These are phyloP conservation scores for Suillus decipiens DNA, from an alignment of 768 basidiomycete species.

Conservation along the genomic window DNA sequence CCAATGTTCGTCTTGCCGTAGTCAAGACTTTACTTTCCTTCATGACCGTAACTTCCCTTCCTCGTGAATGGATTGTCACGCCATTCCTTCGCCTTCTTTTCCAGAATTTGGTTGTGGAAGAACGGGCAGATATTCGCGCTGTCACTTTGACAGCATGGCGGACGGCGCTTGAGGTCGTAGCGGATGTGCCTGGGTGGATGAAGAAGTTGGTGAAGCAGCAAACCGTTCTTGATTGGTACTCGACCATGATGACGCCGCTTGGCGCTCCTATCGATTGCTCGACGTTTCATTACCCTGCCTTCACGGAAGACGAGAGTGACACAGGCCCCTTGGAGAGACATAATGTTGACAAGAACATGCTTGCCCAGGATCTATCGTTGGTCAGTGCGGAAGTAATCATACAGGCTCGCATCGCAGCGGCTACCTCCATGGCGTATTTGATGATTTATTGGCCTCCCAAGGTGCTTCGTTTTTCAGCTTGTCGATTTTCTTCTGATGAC, in stretches of 20 bases:
- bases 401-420: conserved; percentile 76
- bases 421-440: conserved; percentile 73
- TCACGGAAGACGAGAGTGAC: conserved; percentile 47
- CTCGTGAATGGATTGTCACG: conserved; percentile 77
- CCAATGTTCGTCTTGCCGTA: conserved; percentile 90
- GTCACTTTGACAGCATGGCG: conserved; percentile 76
- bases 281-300: conserved; percentile 65
- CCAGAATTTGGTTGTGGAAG: conserved; percentile 93
- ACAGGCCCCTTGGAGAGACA: conserved; percentile 60
- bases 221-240: conserved; percentile 81
- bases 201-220: conserved; percentile 57
- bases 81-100: conserved; percentile 83
- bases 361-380: conserved; percentile 85
- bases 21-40: conserved; percentile 87
- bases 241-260: conserved; percentile 85
- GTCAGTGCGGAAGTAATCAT: conserved; percentile 75
- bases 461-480: conserved; percentile 34
- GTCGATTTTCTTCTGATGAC: neutral
- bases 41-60: conserved; percentile 73
- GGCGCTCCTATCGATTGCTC: conserved; percentile 73
- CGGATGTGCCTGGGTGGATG: conserved; percentile 46
- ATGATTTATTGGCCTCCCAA: conserved; percentile 66
- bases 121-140: conserved; percentile 79
- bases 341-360: conserved; percentile 96
- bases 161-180: conserved; percentile 61